Evolutionary conservation across 768 basidiomycete genomes (phyloP).

Genomic region (Phylloporus scabripes): DNA sequence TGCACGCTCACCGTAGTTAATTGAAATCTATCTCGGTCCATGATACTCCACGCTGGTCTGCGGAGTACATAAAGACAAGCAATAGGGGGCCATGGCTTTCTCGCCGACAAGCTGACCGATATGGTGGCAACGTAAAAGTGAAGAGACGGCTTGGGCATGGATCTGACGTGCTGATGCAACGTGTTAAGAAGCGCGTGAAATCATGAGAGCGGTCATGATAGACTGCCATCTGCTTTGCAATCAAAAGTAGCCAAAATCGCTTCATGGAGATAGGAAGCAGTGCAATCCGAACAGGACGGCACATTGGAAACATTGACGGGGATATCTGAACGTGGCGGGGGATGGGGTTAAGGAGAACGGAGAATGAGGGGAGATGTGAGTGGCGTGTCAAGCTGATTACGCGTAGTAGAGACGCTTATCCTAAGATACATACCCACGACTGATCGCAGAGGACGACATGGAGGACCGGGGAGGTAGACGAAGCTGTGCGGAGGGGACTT

Average conservation of each 20-base stretch:
- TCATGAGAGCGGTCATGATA: conserved; percentile 30
- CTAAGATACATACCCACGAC: conserved; percentile 13
- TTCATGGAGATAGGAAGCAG: conserved; percentile 14
- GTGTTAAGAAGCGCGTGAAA: conserved; percentile 34
- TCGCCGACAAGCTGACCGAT: conserved; percentile 18
- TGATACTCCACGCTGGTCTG: conserved; percentile 31
- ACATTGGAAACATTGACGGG: conserved; percentile 8
- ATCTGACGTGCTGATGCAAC: conserved; percentile 34
- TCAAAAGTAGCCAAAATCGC: conserved; percentile 19
- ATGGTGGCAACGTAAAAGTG: conserved; percentile 30
- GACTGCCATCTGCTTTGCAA: conserved; percentile 28
- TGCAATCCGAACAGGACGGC: conserved; percentile 17
- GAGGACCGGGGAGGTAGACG: conserved; percentile 18
- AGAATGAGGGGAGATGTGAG: conserved; percentile 12
- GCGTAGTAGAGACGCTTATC: conserved; percentile 16
- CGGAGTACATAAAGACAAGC: conserved; percentile 34
- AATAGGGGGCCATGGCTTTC: conserved; percentile 28
- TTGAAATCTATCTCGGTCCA: conserved; percentile 32
- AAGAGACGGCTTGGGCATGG: conserved; percentile 27
- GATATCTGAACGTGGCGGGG: conserved; percentile 4
- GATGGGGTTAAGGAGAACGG: conserved; percentile 8
- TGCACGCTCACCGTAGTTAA: conserved; percentile 24
- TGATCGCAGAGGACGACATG: conserved; percentile 15
- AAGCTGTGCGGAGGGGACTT: conserved; percentile 24
- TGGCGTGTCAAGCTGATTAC: conserved; percentile 20